Base-by-base conservation (phyloP, 305 asterid genomes). In the Lippia alba region DNA sequence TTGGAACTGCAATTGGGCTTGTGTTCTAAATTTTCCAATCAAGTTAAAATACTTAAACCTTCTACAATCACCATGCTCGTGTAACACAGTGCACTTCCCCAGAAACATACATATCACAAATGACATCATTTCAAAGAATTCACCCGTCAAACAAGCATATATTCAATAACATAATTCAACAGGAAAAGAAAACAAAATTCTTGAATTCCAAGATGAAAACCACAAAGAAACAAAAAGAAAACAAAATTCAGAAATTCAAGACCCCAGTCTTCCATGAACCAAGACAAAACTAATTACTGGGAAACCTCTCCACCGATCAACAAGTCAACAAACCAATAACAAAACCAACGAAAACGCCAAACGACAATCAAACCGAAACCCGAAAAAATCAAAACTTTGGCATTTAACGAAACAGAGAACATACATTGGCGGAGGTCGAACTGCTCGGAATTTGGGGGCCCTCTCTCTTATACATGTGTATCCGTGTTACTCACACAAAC, bases 381-480 rank as follows among this genome's bases (percentile, higher is more conserved):
- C 8, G 16, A 51, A 30, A 30, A 56, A 68, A 19, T 24, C 46
- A 40, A 67, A 56, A 41, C 24, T 14, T 20, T 8, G 18, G n/a
- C 56, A 7, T 20, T 8, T 17, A 8, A 48, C 48, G 44, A 44
- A 56, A 40, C n/a, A 16, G 20, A 69, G 39, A 5, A 69, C 67
- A 17, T 48, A 70, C 74, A 57, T 48, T 60, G 56, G 46, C 20
- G 55, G 75, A 50, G 12, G 54, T 36, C 40, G 69, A 70, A 39
- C 44, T 44, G 48, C 48, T 68, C 14, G 65, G 57, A 17, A 56
- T 41, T 56, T 45, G 45, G 65, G 65, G 48, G 33, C 64, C 48
- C 34, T 44, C 73, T 68, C 12, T 45, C 30, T 68, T 30, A 15
- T 40, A 5, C 75, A 70, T 61, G 9, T 36, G 40, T 5, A 4